Evolutionary conservation across 1,284 basidiomycete species (phyloP), one percentile per base, ranked within the genome.

Genomic region (Puccinia novopanici): DNA sequence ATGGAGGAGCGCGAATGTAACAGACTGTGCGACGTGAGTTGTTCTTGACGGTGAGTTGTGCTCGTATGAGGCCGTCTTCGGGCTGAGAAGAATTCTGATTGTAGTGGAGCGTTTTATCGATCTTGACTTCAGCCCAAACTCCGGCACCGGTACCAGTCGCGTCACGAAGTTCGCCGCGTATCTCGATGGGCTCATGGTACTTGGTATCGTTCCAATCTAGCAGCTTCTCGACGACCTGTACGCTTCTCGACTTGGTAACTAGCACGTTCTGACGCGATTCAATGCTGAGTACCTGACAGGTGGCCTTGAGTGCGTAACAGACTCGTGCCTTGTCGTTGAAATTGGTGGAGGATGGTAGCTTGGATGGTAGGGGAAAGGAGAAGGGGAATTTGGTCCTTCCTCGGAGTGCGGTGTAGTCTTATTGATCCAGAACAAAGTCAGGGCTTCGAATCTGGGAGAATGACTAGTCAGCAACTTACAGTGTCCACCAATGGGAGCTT

Each of bases 361-460:
- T 72, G 15, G 79, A 76, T 9, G 84, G 84, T 15, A 85, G 63
- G 13, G 73, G 70, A 73, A 85, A 85, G 2, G 75, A 71, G 80
- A 85, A 84, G 22, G 81, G 81, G 81, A 85, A 85, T 59, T 84
- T 82, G 6, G 84, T 85, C n/a, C 82, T 81, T n/a, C 84, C 84
- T 57, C 82, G 75, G 6, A 84, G 81, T 0, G 84, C 84, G 4
- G 83, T 83, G 59, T 82, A 85, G 75, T 82, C 84, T 34, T 68
- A 63, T 24, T 67, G 59, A 15, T 37, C 19, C 13, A 82, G 68
- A 67, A 30, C 74, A 63, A 15, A 75, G 27, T 75, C 27, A 65
- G 45, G 52, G n/a, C 22, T 27, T 13, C 6, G 74, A 34, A 48
- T 10, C 8, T 30, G 55, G n/a, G 27, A 42, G 13, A 0, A 22